Evolutionary conservation across 768 basidiomycete genomes (phyloP), one percentile per base, ranked within the genome.

Genomic region (Ramaria sp.): DNA sequence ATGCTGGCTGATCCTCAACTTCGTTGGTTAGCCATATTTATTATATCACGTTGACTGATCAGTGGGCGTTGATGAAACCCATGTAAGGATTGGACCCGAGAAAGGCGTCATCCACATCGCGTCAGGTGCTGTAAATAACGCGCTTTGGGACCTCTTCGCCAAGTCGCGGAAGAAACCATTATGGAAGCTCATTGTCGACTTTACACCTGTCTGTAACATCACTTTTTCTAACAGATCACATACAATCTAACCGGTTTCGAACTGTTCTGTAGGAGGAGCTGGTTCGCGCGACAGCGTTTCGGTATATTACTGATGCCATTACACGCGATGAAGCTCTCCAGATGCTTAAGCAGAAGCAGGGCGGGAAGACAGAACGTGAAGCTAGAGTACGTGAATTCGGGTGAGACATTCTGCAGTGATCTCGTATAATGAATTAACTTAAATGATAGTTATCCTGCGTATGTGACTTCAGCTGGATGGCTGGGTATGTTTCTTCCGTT

Each of bases 101-200:
- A 95, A 95, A 68, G 93, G 93, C 49, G 89, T 97, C 3, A 92
- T 97, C 52, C 88, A 92, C 64, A 83, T 95, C 50, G 90, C 92
- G 2, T 77, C 87, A 0, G 89, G 80, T 6, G 89, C 90, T 1
- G 90, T 97, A 6, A 81, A 89, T 66, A 96, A 96, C 59, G 93
- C 93, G 0, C 62, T 95, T 1, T 97, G 93, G 93, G 93, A 96
- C 62, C 82, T 95, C 81, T 91, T 82, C 59, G 89, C 90, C 2
- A 78, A 84, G 48, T 73, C 83, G 28, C 71, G 83, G 59, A 72
- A 76, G 50, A 95, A 95, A 68, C 94, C 94, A 7, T 69, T 96
- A 2, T 97, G 94, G 94, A 94, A 96, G 65, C 75, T 97, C 16
- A 75, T 97, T 45, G 84, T 85, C 1, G 94, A 97, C 62, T 91